phyloP scores from a whole-genome alignment of 2,329 filamentous ascomycete species.

The Monilinia laxa region DNA sequence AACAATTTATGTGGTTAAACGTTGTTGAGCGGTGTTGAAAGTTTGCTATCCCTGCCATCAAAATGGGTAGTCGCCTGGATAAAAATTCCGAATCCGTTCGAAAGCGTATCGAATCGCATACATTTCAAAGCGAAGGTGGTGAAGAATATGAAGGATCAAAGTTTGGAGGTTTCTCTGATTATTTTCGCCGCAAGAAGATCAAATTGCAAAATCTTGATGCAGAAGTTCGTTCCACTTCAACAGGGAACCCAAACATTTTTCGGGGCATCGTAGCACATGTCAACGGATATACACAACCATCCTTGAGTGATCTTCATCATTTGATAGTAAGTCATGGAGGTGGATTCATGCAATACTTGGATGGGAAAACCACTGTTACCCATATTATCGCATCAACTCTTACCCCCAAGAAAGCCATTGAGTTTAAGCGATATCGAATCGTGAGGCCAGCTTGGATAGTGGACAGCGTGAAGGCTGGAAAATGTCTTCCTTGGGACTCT shows the following conservation, averaged over 20 bases:
- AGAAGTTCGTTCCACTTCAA: constrained; percentile 67
- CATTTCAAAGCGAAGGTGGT: constrained; percentile 76
- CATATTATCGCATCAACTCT: constrained; percentile 91
- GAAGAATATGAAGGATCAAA: constrained; percentile 87
- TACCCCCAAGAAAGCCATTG: constrained; percentile 88
- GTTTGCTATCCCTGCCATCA: neutral
- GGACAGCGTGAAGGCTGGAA: constrained; percentile 81
- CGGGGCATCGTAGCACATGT: constrained; percentile 87
- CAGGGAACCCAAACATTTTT: constrained; percentile 80
- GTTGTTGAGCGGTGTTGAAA: no score
- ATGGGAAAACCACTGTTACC: constrained; percentile 91
- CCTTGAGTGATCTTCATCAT: constrained; percentile 81
- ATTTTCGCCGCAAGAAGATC: constrained; percentile 93
- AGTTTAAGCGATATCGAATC: constrained; percentile 84
- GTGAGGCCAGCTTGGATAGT: constrained; percentile 94
- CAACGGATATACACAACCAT: constrained; percentile 94
- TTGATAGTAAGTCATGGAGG: constrained; percentile 93
- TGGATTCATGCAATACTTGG: constrained; percentile 89
- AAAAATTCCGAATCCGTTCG: constrained; percentile 62
- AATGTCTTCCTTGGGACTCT: constrained; percentile 78
- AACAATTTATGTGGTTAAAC: neutral
- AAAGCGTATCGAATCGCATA: constrained; percentile 63
- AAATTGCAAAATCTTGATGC: constrained; percentile 95
- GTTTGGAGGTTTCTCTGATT: constrained; percentile 88
- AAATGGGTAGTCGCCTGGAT: constrained; percentile 61